Evolutionary conservation across 2,329 filamentous ascomycete species (phyloP).

Genomic region (Aspergillus pseudoglaucus): DNA sequence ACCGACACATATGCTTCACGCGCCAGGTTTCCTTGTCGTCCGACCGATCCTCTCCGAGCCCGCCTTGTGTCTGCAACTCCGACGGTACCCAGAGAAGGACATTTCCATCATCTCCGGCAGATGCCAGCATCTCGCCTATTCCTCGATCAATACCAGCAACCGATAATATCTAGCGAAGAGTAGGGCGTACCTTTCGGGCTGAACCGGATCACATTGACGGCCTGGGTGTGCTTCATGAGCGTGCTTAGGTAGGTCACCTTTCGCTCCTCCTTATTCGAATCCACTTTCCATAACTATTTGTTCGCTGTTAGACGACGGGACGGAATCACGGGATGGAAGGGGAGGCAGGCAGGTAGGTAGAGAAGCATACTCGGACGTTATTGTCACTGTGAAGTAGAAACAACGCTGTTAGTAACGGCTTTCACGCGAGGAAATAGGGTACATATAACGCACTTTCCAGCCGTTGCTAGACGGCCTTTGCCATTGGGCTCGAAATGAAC

Average conservation of each 20-base stretch:
- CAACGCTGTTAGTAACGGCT: conserved; percentile 9
- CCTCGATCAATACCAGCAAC: conserved; percentile 14
- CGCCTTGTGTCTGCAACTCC: conserved; percentile 59
- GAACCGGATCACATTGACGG: conserved; percentile 96
- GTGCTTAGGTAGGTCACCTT: conserved; percentile 90
- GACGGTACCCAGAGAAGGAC: conserved; percentile 93
- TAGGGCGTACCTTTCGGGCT: conserved; percentile 69
- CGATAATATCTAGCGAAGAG: neutral
- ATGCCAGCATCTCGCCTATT: conserved; percentile 83
- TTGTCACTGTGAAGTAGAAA: conserved; percentile 56
- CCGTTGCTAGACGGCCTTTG: conserved; percentile 86
- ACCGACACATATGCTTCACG: conserved; percentile 95
- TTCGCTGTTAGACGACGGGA: conserved; percentile 24
- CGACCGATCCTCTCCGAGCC: conserved; percentile 73
- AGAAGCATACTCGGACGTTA: conserved; percentile 71
- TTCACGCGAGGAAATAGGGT: neutral
- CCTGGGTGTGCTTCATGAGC: conserved; percentile 87
- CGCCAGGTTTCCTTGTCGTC: conserved; percentile 98
- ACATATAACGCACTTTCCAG: conserved; percentile 57
- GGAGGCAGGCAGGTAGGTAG: neutral
- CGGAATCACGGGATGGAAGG: conserved; percentile 1
- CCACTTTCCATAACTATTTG: conserved; percentile 79
- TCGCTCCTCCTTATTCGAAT: conserved; percentile 74
- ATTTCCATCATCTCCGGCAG: conserved; percentile 94
- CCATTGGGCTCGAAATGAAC: conserved; percentile 92